These are phyloP conservation scores for Francoa sonchifolia DNA, from an alignment of 441 rosid genomes.

Conservation along the genomic window DNA sequence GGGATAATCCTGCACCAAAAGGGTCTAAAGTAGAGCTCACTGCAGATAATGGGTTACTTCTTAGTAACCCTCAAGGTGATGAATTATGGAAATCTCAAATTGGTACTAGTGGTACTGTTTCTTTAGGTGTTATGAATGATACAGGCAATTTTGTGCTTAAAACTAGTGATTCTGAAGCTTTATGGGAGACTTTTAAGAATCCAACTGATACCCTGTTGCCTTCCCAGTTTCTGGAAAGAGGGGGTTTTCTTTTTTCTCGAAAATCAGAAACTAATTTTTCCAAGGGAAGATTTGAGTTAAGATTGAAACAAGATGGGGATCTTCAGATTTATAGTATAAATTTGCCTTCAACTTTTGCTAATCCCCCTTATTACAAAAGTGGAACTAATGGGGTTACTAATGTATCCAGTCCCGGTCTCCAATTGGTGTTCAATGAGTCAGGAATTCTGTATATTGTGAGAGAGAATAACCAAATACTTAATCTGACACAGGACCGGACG, in stretches of 20 bases:
- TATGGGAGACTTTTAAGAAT: conserved; percentile 19
- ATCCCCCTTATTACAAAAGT: conserved; percentile 16
- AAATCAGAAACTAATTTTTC: conserved; percentile 11
- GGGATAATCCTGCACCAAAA: conserved; percentile 7
- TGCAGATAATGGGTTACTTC: conserved; percentile 12
- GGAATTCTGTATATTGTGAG: conserved; percentile 16
- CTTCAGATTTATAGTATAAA: conserved; percentile 17
- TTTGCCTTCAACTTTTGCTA: conserved; percentile 13
- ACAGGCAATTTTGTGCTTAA: conserved; percentile 19
- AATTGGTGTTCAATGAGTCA: conserved; percentile 14
- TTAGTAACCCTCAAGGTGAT: conserved; percentile 12
- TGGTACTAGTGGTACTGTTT: conserved; percentile 4
- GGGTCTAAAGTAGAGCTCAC: conserved; percentile 21
- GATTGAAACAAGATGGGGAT: conserved; percentile 12
- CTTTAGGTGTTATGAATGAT: conserved; percentile 14
- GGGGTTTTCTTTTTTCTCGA: conserved; percentile 2
- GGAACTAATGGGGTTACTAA: background rate
- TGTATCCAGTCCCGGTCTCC: conserved; percentile 9
- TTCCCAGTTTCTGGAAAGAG: conserved; percentile 11
- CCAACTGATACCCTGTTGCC: conserved; percentile 22
- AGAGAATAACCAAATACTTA: background rate
- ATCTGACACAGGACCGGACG: background rate
- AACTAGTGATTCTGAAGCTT: background rate
- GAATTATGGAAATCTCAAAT: conserved; percentile 8
- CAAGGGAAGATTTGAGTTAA: conserved; percentile 25